A percentile compares a stretch with the other conserved stretches of the same genome.
phyloP scores from a whole-genome alignment of 2,329 filamentous ascomycete genomes.

The Torrubiella hemipterigena region DNA sequence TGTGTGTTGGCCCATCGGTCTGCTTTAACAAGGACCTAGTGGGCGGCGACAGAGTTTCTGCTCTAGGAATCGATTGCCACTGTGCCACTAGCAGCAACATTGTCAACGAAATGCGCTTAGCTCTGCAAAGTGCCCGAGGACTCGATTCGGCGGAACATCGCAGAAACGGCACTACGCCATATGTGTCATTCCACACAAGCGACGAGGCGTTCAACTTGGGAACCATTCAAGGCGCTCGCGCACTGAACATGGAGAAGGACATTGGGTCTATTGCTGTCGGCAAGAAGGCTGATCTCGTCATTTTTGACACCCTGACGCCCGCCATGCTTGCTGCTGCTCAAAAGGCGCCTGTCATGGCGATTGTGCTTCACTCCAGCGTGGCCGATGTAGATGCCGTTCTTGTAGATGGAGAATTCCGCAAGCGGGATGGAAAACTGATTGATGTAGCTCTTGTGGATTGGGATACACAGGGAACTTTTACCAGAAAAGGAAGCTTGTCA shows the following conservation, averaged over 20 bases:
- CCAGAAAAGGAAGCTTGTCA: no score
- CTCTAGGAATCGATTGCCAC: conserved; percentile 12
- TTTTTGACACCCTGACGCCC: conserved; percentile 25
- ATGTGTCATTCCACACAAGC: conserved; percentile 9
- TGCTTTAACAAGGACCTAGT: conserved; percentile 9
- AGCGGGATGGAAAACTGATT: conserved; percentile 25
- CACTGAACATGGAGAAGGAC: conserved; percentile 24
- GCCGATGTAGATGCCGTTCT: conserved; percentile 37
- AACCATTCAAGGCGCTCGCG: conserved; percentile 32
- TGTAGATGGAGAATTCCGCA: conserved; percentile 33
- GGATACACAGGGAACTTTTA: no score
- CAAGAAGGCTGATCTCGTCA: conserved; percentile 32
- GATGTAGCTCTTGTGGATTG: neutral
- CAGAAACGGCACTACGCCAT: neutral
- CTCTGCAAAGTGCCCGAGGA: conserved; percentile 8
- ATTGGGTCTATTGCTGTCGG: conserved; percentile 33
- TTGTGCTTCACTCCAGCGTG: conserved; percentile 37
- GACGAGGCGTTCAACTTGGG: conserved; percentile 35
- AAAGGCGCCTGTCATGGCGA: conserved; percentile 36
- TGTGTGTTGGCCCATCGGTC: conserved; percentile 21
- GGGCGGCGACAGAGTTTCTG: conserved; percentile 1
- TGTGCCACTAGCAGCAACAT: conserved; percentile 9
- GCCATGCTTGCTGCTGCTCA: conserved; percentile 9
- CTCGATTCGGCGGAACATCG: conserved; percentile 7
- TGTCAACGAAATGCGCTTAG: conserved; percentile 8